These are phyloP conservation scores for Leccinum longicurvipes DNA, from an alignment of 768 basidiomycete species.

Conservation along the genomic window DNA sequence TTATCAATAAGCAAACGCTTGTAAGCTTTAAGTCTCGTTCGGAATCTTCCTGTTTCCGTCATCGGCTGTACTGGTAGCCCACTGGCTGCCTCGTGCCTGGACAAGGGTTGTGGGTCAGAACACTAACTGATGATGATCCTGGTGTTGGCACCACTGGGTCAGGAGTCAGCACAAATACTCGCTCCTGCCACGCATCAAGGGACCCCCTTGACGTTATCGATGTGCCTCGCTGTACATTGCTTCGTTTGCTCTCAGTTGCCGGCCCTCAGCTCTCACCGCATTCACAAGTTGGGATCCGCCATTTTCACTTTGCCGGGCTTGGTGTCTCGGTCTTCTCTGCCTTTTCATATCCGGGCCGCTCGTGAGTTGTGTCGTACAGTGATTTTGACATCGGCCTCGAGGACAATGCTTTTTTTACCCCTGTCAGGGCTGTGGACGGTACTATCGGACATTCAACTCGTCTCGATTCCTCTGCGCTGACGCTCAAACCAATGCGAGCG, in stretches of 20 bases:
- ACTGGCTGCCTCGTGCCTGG: slow-evolving; percentile 14
- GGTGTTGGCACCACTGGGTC: not conserved
- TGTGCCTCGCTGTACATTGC: slow-evolving; percentile 6
- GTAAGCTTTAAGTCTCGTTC: not conserved
- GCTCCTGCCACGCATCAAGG: slow-evolving; percentile 8
- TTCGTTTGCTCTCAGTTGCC: not conserved
- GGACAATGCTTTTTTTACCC: slow-evolving; percentile 1
- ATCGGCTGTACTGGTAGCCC: not conserved
- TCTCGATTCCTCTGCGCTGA: not conserved
- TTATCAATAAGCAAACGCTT: not conserved
- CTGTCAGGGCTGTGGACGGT: slow-evolving; percentile 4
- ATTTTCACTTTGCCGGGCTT: not conserved
- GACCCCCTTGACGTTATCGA: slow-evolving; percentile 4
- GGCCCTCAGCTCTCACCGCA: not conserved
- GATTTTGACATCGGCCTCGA: slow-evolving; percentile 9
- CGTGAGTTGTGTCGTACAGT: not conserved
- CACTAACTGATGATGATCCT: not conserved
- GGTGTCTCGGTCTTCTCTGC: not conserved
- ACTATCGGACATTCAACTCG: slow-evolving; percentile 2
- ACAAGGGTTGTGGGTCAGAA: slow-evolving; percentile 4
- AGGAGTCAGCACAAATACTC: not conserved
- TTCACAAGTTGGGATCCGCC: slow-evolving; percentile 1
- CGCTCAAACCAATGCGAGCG: not conserved
- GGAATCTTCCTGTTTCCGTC: not conserved
- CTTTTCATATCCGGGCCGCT: slow-evolving; percentile 7